Evolutionary conservation across 495 filamentous ascomycete species (phyloP), one percentile per base, ranked within the genome.

Genomic region (Amphirosellinia nigrospora): DNA sequence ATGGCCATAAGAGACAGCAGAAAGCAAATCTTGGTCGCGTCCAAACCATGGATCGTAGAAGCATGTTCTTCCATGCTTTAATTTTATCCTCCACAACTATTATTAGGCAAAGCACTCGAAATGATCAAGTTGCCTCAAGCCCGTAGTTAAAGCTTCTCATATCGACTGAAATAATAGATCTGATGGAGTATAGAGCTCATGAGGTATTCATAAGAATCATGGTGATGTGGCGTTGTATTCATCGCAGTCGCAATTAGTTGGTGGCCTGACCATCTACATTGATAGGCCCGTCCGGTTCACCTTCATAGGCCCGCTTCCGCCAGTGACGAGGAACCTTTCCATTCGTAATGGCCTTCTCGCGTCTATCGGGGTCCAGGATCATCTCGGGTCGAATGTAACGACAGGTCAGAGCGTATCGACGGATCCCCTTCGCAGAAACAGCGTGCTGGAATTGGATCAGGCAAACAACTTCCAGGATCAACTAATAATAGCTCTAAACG

Each of bases 341-440:
- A 45, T 81, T 78, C 15, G 63, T 26, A 0, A 68, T 21, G 0
- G 80, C 77, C 5, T 75, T 73, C 2, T 72, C 69, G 0, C 71
- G 73, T 43, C 83, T 79, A 0, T 53, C 69, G 7, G 76, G 64
- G 10, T 66, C 68, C 0, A 66, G 73, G 72, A 89, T 82, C 56
- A 73, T 79, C 4, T 81, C 72, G 0, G 82, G 81, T 15, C 81
- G 79, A 41, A 91, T 85, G 41, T 86, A 80, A 0, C 89, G 81
- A 71, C 83, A 86, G 0, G 88, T 91, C 11, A 94, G 72, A 0
- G 91, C 92, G 77, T 90, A 94, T 0, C 92, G 86, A 8, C 93
- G 79, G 23, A 81, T 84, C 0, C 88, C 88, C 1, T 77, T 59
- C 0, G 89, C 87, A 0, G 75, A 75, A 8, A 94, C 90, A 0